Conservation (phyloP, 257 asterid species). For the Solanum sparsipilum region DNA sequence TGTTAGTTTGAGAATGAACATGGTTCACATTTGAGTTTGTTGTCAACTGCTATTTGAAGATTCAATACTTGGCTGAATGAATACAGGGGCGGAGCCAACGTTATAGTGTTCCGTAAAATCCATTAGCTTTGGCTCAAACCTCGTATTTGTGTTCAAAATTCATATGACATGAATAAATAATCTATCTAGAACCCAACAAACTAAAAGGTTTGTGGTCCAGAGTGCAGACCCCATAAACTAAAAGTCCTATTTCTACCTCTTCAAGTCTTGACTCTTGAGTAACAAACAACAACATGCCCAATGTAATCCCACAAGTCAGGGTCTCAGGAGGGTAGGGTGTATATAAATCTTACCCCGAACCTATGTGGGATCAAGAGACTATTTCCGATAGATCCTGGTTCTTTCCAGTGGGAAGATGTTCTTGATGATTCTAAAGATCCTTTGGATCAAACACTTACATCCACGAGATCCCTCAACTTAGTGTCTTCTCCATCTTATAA, state of each 20-base stretch:
- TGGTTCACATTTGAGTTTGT: background rate
- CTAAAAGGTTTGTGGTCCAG: background rate
- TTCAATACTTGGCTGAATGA: background rate
- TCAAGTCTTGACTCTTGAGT: too few relatives aligned
- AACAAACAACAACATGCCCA: too few relatives aligned
- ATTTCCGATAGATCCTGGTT: too few relatives aligned
- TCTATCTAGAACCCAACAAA: background rate
- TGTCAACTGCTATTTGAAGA: background rate
- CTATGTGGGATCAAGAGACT: background rate
- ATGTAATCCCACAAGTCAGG: background rate
- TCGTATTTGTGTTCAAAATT: background rate
- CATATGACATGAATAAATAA: background rate
- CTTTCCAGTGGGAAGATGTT: too few relatives aligned
- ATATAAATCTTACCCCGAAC: accelerated
- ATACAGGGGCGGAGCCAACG: background rate
- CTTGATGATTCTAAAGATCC: too few relatives aligned
- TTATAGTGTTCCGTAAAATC: too few relatives aligned
- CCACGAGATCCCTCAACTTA: too few relatives aligned
- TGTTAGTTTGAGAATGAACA: background rate
- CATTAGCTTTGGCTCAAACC: background rate
- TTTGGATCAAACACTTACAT: too few relatives aligned
- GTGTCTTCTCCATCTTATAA: too few relatives aligned
- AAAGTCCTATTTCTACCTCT: too few relatives aligned
- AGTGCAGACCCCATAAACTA: background rate
- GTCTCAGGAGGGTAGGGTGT: accelerated